phyloP scores from a whole-genome alignment of 2,329 filamentous ascomycete species.

The Dissoconium aciculare region DNA sequence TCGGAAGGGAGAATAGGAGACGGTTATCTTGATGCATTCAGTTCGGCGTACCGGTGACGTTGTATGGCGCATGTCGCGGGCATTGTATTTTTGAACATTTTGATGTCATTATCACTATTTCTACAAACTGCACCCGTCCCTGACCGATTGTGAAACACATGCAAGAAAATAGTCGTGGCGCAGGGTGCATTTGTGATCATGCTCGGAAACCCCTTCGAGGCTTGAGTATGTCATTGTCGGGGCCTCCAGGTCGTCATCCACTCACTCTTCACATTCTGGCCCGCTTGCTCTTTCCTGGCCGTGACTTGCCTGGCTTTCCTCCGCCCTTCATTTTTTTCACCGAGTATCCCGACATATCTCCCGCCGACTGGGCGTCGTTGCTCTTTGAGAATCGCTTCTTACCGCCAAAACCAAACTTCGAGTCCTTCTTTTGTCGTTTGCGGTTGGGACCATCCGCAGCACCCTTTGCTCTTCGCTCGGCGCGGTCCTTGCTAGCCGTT shows the following conservation, averaged over 20 bases:
- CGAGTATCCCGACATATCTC: conserved; percentile 68
- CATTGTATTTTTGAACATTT: too few relatives aligned
- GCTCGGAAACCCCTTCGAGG: too few relatives aligned
- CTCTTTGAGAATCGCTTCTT: conserved; percentile 91
- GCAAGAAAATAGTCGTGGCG: too few relatives aligned
- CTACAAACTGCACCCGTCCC: too few relatives aligned
- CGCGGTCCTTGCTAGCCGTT: conserved; percentile 31
- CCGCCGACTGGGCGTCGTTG: conserved; percentile 68
- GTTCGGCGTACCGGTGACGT: too few relatives aligned
- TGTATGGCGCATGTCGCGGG: too few relatives aligned
- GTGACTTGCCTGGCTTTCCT: conserved; percentile 19
- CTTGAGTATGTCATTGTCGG: too few relatives aligned
- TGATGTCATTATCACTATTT: too few relatives aligned
- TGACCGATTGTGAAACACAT: too few relatives aligned
- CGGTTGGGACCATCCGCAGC: conserved; percentile 31
- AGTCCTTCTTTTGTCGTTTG: conserved; percentile 87
- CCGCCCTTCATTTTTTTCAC: conserved; percentile 67
- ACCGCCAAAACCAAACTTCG: conserved; percentile 88
- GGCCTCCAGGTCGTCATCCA: too few relatives aligned
- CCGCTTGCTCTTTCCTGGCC: conserved; percentile 30
- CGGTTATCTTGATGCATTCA: too few relatives aligned
- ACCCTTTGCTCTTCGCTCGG: conserved; percentile 26
- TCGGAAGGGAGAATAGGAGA: conserved; percentile 19
- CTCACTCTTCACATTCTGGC: conserved; percentile 11
- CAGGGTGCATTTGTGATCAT: too few relatives aligned